These are phyloP conservation scores for Corylus avellana DNA, from an alignment of 306 rosid species.

Conservation along the genomic window DNA sequence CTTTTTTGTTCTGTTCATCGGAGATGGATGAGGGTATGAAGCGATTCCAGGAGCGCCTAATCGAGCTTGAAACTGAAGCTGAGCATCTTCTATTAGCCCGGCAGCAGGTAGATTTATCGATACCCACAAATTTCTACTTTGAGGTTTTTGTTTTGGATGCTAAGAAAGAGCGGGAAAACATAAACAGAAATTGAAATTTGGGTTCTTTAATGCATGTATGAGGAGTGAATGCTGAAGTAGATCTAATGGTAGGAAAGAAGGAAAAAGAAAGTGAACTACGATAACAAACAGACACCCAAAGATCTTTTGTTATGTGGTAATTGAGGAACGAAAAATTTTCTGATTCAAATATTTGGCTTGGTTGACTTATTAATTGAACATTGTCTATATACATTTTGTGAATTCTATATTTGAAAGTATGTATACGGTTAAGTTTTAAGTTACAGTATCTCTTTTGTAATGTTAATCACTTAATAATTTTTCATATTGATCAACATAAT, in stretches of 20 bases:
- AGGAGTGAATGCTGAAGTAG: slow-evolving; percentile 37
- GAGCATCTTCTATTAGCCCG: too few species aligned
- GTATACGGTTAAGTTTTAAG: neutral
- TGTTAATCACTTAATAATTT: neutral
- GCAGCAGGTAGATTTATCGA: too few species aligned
- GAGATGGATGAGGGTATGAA: slow-evolving; percentile 57
- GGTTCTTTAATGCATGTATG: too few species aligned
- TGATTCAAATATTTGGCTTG: neutral
- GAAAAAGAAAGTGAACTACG: neutral
- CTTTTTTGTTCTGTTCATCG: too few species aligned
- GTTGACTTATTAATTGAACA: neutral
- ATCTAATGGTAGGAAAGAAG: neutral
- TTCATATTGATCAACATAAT: neutral
- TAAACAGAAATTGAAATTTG: too few species aligned
- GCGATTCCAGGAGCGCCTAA: slow-evolving; percentile 47
- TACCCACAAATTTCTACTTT: too few species aligned
- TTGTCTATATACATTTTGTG: neutral
- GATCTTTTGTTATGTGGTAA: neutral
- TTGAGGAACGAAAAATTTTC: neutral
- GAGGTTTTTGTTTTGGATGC: too few species aligned
- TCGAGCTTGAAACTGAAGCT: slow-evolving; percentile 69
- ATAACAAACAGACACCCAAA: neutral
- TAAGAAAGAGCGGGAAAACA: too few species aligned
- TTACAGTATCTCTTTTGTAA: neutral
- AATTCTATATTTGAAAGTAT: neutral